These are phyloP conservation scores for Septoria linicola DNA, from an alignment of 2,329 filamentous ascomycete species.

Conservation along the genomic window DNA sequence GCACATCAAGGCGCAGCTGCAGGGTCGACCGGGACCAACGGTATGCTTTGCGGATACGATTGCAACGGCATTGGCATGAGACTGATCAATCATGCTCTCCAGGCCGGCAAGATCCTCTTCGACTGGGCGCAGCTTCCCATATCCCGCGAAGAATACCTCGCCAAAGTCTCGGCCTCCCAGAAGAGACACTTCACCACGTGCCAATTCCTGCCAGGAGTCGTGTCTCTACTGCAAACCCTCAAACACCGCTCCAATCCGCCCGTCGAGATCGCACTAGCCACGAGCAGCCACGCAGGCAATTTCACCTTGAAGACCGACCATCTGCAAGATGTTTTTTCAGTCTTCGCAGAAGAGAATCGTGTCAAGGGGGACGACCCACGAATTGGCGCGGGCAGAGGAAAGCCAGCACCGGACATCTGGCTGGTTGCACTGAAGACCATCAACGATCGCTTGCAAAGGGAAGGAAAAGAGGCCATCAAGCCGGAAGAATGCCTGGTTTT, in stretches of 20 bases:
- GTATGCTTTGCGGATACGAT: not conserved
- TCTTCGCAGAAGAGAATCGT: conserved; percentile 67
- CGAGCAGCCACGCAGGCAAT: conserved; percentile 69
- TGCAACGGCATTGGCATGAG: not conserved
- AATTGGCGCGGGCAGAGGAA: conserved; percentile 77
- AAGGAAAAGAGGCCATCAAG: conserved; percentile 61
- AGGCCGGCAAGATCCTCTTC: conserved; percentile 63
- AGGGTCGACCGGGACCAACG: conserved; percentile 62
- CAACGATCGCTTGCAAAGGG: conserved; percentile 66
- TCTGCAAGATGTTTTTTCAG: conserved; percentile 50
- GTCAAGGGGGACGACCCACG: conserved; percentile 84
- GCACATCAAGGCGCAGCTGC: conserved; percentile 87
- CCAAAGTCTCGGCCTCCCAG: conserved; percentile 64
- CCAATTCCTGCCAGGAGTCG: conserved; percentile 77
- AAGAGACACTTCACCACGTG: conserved; percentile 68
- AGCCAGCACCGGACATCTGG: conserved; percentile 94
- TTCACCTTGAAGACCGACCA: conserved; percentile 73
- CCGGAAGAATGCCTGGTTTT: conserved; percentile 94
- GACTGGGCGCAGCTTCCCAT: conserved; percentile 87
- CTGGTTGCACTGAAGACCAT: conserved; percentile 79
- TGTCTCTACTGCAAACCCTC: conserved; percentile 64
- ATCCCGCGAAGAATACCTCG: conserved; percentile 63
- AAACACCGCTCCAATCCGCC: conserved; percentile 29
- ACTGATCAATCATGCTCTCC: not conserved
- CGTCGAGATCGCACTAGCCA: conserved; percentile 82